Evolutionary conservation across 768 basidiomycete species (phyloP).

Genomic region (Antrodiella citrinella): DNA sequence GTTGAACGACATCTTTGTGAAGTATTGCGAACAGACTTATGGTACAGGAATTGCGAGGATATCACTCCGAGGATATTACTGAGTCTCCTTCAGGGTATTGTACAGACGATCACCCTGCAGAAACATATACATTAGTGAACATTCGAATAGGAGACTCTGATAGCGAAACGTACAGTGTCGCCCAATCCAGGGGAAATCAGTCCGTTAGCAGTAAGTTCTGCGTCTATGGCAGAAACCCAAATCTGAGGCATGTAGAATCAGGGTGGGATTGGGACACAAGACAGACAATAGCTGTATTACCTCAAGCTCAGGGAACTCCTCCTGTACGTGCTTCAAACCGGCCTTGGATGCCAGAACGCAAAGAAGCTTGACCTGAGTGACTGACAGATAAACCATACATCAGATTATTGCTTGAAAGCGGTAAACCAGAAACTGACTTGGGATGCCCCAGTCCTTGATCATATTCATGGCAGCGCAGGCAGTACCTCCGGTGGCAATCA

Average conservation of each 20-base stretch:
- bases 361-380: slow-evolving; percentile 70
- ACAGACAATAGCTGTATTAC: slow-evolving; percentile 31
- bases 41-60: background rate
- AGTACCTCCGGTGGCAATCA: slow-evolving; percentile 93
- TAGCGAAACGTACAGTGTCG: slow-evolving; percentile 79
- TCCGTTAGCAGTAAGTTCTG: slow-evolving; percentile 62
- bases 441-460: slow-evolving; percentile 79
- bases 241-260: slow-evolving; percentile 55
- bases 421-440: slow-evolving; percentile 42
- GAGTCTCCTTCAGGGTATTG: slow-evolving; percentile 42
- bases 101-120: slow-evolving; percentile 78
- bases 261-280: background rate
- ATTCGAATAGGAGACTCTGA: too few species aligned
- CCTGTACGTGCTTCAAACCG: slow-evolving; percentile 61
- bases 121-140: background rate
- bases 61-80: too few species aligned
- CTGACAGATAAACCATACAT: slow-evolving; percentile 25
- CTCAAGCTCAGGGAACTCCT: slow-evolving; percentile 73
- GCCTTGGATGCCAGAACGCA: slow-evolving; percentile 71
- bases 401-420: background rate
- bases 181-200: slow-evolving; percentile 87
- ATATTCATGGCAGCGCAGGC: slow-evolving; percentile 82
- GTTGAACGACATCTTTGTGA: slow-evolving; percentile 4
- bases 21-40: background rate
- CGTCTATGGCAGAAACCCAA: slow-evolving; percentile 80